Evolutionary conservation across 352 stramenopile species (phyloP).

Genomic region (Phytophthora sp.): DNA sequence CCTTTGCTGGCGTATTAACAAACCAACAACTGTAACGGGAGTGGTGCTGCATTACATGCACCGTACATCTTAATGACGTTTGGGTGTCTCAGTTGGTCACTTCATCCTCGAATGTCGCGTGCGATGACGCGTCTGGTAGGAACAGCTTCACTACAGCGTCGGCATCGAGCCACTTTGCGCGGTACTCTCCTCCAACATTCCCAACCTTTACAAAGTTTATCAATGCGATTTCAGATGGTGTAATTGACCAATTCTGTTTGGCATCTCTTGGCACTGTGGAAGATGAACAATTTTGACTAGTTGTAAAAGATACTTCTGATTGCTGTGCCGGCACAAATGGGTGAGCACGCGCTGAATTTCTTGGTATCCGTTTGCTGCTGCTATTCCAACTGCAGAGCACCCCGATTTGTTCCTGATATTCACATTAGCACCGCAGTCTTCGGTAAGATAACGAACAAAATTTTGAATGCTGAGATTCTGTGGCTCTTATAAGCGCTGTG

Average conservation of each 20-base stretch:
- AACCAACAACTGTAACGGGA: conserved; percentile 10
- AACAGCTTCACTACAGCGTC: conserved; percentile 7
- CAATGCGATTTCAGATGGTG: neutral
- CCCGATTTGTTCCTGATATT: neutral
- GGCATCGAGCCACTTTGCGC: conserved; percentile 7
- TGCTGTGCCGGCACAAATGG: neutral
- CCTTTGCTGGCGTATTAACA: conserved; percentile 5
- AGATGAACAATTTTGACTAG: neutral
- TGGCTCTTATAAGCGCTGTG: too few relatives aligned
- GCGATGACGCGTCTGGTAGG: neutral
- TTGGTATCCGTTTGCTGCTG: neutral
- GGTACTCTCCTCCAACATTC: neutral
- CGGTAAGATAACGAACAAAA: neutral
- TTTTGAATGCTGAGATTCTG: too few relatives aligned
- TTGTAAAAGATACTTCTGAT: neutral
- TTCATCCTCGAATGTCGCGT: neutral
- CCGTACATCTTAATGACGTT: conserved; percentile 19
- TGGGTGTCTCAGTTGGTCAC: conserved; percentile 4
- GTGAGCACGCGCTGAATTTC: neutral
- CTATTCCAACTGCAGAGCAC: neutral
- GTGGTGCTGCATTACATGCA: neutral
- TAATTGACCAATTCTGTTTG: neutral
- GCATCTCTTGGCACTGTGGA: neutral
- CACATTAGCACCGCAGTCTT: neutral
- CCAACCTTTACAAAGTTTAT: neutral